A percentile compares a stretch with the other conserved stretches of the same genome.
Evolutionary conservation across 371 early-diverging fungal species (phyloP).

Genomic region (Basidiobolus meristosporus): DNA sequence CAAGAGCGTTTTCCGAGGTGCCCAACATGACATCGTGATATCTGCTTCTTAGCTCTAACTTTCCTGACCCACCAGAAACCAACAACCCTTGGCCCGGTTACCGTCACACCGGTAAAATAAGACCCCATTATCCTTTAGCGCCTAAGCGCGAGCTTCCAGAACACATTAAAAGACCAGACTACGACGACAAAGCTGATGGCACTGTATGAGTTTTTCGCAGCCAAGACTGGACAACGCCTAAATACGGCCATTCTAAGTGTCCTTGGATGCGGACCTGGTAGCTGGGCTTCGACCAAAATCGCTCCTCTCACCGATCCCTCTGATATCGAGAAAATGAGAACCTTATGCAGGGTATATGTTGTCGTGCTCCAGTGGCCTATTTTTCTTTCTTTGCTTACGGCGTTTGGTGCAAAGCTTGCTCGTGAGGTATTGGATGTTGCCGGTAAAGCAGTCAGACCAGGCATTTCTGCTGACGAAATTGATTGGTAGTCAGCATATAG

Average conservation of each 20-base stretch:
- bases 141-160: conserved; percentile 52
- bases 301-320: conserved; percentile 25
- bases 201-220: background rate
- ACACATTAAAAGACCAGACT: conserved; percentile 64
- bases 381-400: background rate
- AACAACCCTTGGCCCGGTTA: conserved; percentile 70
- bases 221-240: no score
- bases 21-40: no score
- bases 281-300: conserved; percentile 20
- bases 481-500: conserved; percentile 9
- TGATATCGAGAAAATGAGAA: conserved; percentile 63
- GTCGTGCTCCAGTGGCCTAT: background rate
- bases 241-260: no score
- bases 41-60: background rate
- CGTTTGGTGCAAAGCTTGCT: conserved; percentile 25
- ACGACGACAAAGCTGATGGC: conserved; percentile 31
- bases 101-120: conserved; percentile 58
- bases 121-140: conserved; percentile 76
- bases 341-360: conserved; percentile 45
- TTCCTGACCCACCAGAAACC: conserved; percentile 11
- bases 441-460: conserved; percentile 52
- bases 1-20: conserved; percentile 2
- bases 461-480: conserved; percentile 83
- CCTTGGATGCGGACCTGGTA: no score
- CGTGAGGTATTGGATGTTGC: conserved; percentile 75